A percentile compares a stretch with the other conserved stretches of the same genome.
phyloP scores from a whole-genome alignment of 2,329 filamentous ascomycete species.

The Penicillium frequentans region DNA sequence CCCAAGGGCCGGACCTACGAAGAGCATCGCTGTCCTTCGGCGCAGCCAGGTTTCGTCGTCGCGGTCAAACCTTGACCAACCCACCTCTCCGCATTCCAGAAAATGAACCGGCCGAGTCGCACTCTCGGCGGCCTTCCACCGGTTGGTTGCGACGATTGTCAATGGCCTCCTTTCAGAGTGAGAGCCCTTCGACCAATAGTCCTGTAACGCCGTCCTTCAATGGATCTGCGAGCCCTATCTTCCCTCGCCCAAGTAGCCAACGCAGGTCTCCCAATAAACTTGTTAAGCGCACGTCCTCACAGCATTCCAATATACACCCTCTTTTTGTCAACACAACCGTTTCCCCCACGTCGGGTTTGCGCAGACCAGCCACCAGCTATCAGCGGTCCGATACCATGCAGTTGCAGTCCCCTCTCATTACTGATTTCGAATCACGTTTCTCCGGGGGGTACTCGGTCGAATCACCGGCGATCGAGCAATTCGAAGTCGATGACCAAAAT shows the following conservation, averaged over 20 bases:
- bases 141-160: constrained; percentile 61
- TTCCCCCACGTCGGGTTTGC: constrained; percentile 50
- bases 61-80: constrained; percentile 39
- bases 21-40: constrained; percentile 29
- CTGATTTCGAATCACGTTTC: constrained; percentile 29
- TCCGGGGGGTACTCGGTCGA: constrained; percentile 9
- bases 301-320: constrained; percentile 47
- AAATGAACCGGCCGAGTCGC: constrained; percentile 24
- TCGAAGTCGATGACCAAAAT: constrained; percentile 14
- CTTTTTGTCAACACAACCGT: constrained; percentile 29
- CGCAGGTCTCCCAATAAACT: constrained; percentile 57
- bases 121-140: constrained; percentile 42
- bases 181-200: constrained; percentile 49
- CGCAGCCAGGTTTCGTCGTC: constrained; percentile 32
- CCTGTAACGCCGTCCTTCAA: constrained; percentile 55
- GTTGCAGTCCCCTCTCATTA: constrained; percentile 39
- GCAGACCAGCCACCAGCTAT: constrained; percentile 63
- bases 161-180: constrained; percentile 49
- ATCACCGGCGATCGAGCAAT: constrained; percentile 9
- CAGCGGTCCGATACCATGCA: constrained; percentile 58
- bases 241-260: constrained; percentile 33
- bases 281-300: constrained; percentile 61
- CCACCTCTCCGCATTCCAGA: constrained; percentile 30
- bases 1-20: constrained; percentile 18
- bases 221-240: constrained; percentile 54